phyloP scores from a whole-genome alignment of 1,284 basidiomycete species.

The Porogramme epimiltina region DNA sequence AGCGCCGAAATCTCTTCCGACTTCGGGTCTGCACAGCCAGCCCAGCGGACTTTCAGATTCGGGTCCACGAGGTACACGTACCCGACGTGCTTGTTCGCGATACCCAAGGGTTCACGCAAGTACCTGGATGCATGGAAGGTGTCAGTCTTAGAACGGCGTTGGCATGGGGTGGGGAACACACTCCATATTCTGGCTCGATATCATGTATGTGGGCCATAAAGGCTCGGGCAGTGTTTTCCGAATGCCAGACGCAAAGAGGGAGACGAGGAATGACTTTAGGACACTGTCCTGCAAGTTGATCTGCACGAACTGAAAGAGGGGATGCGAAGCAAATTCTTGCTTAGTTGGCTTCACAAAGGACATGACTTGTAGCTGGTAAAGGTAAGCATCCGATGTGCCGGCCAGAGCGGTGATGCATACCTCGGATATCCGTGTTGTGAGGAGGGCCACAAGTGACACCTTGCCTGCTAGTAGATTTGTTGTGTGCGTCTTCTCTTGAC shows the following conservation, averaged over 20 bases:
- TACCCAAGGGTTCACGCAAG: constrained; percentile 79
- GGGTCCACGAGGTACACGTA: constrained; percentile 93
- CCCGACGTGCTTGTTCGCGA: constrained; percentile 90
- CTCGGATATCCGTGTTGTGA: constrained; percentile 86
- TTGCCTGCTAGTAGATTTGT: constrained; percentile 77
- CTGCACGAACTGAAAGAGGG: constrained; percentile 82
- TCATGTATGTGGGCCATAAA: constrained; percentile 78
- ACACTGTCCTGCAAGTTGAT: constrained; percentile 91
- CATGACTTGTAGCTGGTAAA: constrained; percentile 73
- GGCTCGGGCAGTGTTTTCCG: constrained; percentile 64
- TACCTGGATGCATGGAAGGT: constrained; percentile 42
- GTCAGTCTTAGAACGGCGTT: background rate
- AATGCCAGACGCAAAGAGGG: constrained; percentile 78
- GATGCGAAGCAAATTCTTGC: constrained; percentile 59
- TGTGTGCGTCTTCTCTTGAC: constrained; percentile 65
- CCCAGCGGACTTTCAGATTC: constrained; percentile 89
- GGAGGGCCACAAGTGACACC: constrained; percentile 79
- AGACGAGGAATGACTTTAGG: constrained; percentile 88
- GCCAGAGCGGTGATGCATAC: constrained; percentile 42
- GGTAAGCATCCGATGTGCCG: background rate
- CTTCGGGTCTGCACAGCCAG: constrained; percentile 84
- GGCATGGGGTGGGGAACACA: constrained; percentile 34
- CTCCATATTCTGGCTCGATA: constrained; percentile 83
- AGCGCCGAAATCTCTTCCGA: constrained; percentile 73
- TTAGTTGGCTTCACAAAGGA: constrained; percentile 74